phyloP scores from a whole-genome alignment of 2,329 filamentous ascomycete genomes.

The Clarireedia monteithiana region DNA sequence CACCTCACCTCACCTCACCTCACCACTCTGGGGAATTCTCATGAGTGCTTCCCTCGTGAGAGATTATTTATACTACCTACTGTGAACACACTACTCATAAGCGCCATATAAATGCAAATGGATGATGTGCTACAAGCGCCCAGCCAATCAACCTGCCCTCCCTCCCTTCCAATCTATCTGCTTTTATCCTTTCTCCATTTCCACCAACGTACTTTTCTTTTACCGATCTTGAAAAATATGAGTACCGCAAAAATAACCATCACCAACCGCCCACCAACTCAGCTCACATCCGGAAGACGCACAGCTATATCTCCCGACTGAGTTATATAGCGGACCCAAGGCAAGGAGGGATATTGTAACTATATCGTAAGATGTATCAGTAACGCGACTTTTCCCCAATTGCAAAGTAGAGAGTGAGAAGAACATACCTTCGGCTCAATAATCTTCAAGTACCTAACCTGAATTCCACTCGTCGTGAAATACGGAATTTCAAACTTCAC shows the following conservation, averaged over 20 bases:
- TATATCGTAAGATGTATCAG: conserved; percentile 33
- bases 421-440: conserved; percentile 89
- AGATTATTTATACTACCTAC: background rate
- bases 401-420: background rate
- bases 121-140: background rate
- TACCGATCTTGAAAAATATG: background rate
- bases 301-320: conserved; percentile 97
- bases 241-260: background rate
- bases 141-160: background rate
- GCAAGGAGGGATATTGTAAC: conserved; percentile 96
- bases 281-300: conserved; percentile 65
- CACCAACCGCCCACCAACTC: background rate
- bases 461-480: conserved; percentile 98
- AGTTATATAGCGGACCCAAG: conserved; percentile 98
- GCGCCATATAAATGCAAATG: conserved; percentile 1
- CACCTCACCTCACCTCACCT: too few relatives aligned
- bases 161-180: conserved; percentile 4
- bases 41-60: too few relatives aligned
- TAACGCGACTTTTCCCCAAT: background rate
- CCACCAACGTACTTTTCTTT: too few relatives aligned
- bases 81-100: background rate
- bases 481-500: conserved; percentile 99
- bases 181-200: background rate
- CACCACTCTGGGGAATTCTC: too few relatives aligned
- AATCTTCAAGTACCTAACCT: conserved; percentile 97